Evolutionary conservation across 495 filamentous ascomycete genomes (phyloP).

Genomic region (Aspergillus bridgeri): DNA sequence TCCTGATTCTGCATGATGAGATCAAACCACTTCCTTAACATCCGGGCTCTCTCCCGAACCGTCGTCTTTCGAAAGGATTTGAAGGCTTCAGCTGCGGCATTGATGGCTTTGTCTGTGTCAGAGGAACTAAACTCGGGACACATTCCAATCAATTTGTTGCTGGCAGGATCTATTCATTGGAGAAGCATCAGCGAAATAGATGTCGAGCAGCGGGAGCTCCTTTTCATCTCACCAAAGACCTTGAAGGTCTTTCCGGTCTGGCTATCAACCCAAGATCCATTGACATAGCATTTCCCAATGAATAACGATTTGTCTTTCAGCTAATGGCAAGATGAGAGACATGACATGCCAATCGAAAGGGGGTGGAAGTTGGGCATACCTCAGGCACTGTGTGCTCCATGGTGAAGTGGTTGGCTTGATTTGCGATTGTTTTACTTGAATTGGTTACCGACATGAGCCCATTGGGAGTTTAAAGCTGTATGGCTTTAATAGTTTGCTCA

Average conservation of each 20-base stretch:
- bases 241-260: neutral
- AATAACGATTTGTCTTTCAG: neutral
- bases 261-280: neutral
- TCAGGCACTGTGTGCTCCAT: no score
- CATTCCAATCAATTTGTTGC: neutral
- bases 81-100: neutral
- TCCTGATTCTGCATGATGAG: conserved; percentile 70
- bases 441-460: no score
- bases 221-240: neutral
- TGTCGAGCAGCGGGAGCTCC: neutral
- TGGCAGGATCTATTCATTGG: neutral
- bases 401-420: no score
- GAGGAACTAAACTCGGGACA: neutral
- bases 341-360: no score
- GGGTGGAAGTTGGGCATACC: no score
- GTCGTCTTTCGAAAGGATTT: neutral
- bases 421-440: no score
- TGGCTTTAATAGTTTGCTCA: no score
- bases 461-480: no score
- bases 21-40: conserved; percentile 21
- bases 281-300: neutral
- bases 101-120: neutral
- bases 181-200: neutral
- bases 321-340: no score
- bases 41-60: neutral